Conservation (phyloP, 306 rosid genomes). For the Ochetophila trinervis region DNA sequence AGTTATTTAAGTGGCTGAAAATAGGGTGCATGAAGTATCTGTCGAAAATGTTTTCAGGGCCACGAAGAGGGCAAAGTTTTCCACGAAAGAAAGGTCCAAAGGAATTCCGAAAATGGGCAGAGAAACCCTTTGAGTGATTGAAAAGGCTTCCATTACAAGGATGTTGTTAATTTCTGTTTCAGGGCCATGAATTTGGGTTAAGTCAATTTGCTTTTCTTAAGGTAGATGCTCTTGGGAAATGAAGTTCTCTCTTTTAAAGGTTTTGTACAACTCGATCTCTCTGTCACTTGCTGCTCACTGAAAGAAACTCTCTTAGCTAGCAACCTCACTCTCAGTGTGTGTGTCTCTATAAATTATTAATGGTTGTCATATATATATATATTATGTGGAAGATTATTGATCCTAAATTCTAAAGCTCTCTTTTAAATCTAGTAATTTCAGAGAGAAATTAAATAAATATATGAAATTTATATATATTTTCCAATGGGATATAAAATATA, state of each 20-base stretch:
- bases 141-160: constrained; percentile 23
- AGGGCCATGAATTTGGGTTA: constrained; percentile 23
- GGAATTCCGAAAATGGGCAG: constrained; percentile 40
- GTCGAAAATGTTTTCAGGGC: constrained; percentile 35
- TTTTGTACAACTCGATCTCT: constrained; percentile 14
- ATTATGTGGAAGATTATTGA: too few species aligned
- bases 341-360: too few species aligned
- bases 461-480: too few species aligned
- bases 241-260: constrained; percentile 12
- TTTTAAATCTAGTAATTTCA: too few species aligned
- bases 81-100: constrained; percentile 44
- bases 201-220: constrained; percentile 30
- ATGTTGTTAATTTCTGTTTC: constrained; percentile 21
- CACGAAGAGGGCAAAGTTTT: constrained; percentile 48
- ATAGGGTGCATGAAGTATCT: constrained; percentile 28
- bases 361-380: too few species aligned
- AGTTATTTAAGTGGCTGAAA: constrained; percentile 20
- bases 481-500: too few species aligned
- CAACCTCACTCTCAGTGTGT: too few species aligned
- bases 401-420: too few species aligned
- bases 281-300: not conserved
- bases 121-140: constrained; percentile 46
- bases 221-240: constrained; percentile 54
- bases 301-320: constrained; percentile 5
- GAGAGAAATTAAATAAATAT: too few species aligned